Base-by-base conservation (phyloP, 257 asterid species). In the Eucommia ulmoides region DNA sequence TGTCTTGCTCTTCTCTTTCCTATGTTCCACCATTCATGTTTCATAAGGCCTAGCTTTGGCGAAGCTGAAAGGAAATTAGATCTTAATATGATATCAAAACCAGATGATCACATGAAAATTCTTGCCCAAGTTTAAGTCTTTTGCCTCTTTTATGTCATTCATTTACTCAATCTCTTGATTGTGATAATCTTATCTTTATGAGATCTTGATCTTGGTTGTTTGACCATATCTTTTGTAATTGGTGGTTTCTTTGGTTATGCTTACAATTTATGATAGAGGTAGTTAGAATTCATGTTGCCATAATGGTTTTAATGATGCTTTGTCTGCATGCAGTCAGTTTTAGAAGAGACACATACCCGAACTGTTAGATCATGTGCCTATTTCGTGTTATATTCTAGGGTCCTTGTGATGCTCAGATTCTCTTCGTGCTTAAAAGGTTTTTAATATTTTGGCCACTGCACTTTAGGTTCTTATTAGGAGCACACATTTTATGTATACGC, bases 311-410 rank as follows among this genome's bases (percentile, higher is more conserved):
- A 42, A 2, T 42, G 1, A 42, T 42, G 3, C 48, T 42, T 1
- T 8, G 20, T 6, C 20, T 42, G 16, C 41, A 41, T 50, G 64
- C 77, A 89, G 97, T 87, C 91, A 52, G 86, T 80, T 23, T 70
- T 89, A 69, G 96, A 91, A 56, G 97, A 82, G 41, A 67, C 81
- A 18, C 99, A 86, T 59, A 79, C 75, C 21, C 65, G 95, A 65
- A 81, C 95, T 19, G 95, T 91, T 35, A 79, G 99, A 66, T 81
- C 95, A 9, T 83, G 95, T 35, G 75, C 78, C 1, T 91, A n/a
- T n/a, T n/a, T n/a, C n/a, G n/a, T n/a, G n/a, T n/a, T n/a, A n/a
- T n/a, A n/a, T n/a, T n/a, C n/a, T n/a, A n/a, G n/a, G n/a, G n/a
- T n/a, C n/a, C n/a, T n/a, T n/a, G n/a, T n/a, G n/a, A n/a, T n/a